Conservation (phyloP, 148 eudicot species). For the Rhododendron simsii region DNA sequence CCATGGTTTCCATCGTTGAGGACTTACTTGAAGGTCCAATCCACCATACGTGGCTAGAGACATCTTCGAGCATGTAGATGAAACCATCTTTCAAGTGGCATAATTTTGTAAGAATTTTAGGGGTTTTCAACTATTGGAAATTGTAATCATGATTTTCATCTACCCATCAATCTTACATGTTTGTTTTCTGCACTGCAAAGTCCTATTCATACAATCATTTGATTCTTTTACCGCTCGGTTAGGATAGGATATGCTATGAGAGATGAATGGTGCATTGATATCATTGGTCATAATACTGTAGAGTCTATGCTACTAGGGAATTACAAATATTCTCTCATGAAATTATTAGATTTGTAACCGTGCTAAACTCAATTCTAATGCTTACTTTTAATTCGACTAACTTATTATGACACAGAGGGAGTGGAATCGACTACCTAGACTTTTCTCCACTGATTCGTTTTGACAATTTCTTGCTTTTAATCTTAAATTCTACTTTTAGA, state of each 20-base stretch:
- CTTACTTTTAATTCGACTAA: not conserved
- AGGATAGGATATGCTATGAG: not conserved
- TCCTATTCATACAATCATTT: not conserved
- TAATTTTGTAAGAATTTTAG: not conserved
- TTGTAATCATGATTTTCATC: not conserved
- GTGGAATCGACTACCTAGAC: not conserved
- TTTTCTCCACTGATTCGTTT: not conserved
- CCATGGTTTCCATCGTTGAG: not conserved
- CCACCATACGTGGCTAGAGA: not conserved
- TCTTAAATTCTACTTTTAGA: not conserved
- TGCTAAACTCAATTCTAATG: not conserved
- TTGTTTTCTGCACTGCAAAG: not conserved
- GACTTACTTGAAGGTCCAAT: not conserved
- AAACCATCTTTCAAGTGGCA: not conserved
- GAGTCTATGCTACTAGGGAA: not conserved
- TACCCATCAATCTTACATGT: not conserved
- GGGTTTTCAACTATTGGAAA: not conserved
- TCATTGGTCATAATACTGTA: not conserved
- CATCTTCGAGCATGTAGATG: not conserved
- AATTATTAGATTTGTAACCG: not conserved
- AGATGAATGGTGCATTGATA: not conserved
- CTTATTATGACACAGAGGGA: not conserved
- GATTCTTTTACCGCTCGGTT: not conserved
- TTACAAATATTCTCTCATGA: not conserved
- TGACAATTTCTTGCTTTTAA: not conserved